phyloP scores from a whole-genome alignment of 306 rosid genomes.

The Clitoria ternatea region DNA sequence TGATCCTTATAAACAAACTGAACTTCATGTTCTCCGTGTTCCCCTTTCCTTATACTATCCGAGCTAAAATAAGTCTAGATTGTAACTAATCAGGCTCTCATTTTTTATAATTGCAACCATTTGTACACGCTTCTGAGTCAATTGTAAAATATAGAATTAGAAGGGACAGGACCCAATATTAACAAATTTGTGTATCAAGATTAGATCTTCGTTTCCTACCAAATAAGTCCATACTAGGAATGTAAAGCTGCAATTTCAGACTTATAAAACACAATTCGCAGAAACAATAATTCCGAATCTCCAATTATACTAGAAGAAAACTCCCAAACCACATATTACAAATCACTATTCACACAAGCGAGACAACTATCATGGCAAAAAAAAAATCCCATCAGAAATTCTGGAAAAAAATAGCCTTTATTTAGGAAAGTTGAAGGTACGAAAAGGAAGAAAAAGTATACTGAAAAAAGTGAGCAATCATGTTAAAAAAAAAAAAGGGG shows the following conservation, averaged over 20 bases:
- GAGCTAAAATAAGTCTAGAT: not conserved
- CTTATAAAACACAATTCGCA: not conserved
- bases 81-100: slow-evolving; percentile 6
- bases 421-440: slow-evolving; percentile 19
- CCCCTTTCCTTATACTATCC: not conserved
- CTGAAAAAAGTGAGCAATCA: slow-evolving; percentile 10
- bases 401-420: slow-evolving; percentile 25
- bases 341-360: not conserved
- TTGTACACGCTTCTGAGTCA: too few species aligned
- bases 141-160: too few species aligned
- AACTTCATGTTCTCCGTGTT: not conserved
- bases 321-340: not conserved
- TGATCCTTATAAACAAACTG: not conserved
- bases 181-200: not conserved
- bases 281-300: slow-evolving; percentile 4
- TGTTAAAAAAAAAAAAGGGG: not conserved
- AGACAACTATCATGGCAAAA: not conserved
- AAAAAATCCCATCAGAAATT: not conserved
- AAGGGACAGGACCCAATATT: not conserved
- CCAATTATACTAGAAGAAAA: not conserved
- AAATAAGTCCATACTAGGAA: not conserved
- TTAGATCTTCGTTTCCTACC: slow-evolving; percentile 3
- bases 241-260: not conserved
- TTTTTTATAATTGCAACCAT: not conserved
- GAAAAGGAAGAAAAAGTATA: not conserved